Evolutionary conservation across 306 rosid genomes (phyloP).

Genomic region (Cotoneaster glaucophyllus): DNA sequence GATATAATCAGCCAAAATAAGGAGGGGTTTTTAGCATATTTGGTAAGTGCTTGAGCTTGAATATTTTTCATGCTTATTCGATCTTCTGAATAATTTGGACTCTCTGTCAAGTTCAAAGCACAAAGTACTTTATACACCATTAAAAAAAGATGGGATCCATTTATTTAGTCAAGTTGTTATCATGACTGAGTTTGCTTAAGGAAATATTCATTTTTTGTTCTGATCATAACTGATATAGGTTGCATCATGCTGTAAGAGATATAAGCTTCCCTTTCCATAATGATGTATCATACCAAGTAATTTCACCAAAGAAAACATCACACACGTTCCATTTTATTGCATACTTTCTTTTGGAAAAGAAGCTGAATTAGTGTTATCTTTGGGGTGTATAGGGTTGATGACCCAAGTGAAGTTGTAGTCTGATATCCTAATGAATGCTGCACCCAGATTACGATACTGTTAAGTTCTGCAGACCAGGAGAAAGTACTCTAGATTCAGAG

Average conservation of each 20-base stretch:
- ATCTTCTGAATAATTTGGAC: neutral
- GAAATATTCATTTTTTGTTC: neutral
- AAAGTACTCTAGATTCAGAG: neutral
- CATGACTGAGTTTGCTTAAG: neutral
- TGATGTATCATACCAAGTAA: neutral
- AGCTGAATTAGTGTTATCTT: neutral
- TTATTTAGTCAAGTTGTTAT: neutral
- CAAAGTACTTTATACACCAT: neutral
- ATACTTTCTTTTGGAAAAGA: neutral
- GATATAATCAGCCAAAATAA: conserved; percentile 87
- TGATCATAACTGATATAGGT: neutral
- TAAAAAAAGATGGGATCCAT: neutral
- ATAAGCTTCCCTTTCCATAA: neutral
- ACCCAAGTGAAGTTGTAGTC: neutral
- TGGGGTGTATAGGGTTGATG: neutral
- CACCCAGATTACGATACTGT: neutral
- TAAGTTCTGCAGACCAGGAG: neutral
- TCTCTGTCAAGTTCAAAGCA: neutral
- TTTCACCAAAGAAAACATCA: neutral
- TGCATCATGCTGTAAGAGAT: neutral
- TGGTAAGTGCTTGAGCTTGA: conserved; percentile 38
- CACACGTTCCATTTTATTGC: neutral
- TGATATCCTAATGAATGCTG: neutral
- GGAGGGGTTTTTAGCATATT: conserved; percentile 87
- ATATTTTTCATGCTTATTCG: neutral